phyloP scores from a whole-genome alignment of 1,284 basidiomycete genomes.

The Exobasidium rhododendri region DNA sequence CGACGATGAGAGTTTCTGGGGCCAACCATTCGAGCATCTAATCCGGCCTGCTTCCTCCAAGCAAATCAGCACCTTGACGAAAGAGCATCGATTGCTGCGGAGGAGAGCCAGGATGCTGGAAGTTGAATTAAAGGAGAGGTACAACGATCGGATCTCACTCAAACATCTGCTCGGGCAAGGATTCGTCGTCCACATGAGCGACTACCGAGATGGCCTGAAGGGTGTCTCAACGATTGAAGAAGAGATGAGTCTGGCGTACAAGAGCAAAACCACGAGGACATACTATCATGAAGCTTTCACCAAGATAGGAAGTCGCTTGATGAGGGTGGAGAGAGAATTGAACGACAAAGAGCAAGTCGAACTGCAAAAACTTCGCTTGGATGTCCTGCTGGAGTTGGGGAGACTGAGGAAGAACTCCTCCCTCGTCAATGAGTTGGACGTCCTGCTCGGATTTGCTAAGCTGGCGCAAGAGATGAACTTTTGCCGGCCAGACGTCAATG shows the following conservation, averaged over 20 bases:
- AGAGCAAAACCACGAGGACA: conserved; percentile 31
- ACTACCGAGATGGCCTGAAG: conserved; percentile 2
- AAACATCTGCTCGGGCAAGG: conserved; percentile 46
- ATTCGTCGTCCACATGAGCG: conserved; percentile 44
- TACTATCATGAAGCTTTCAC: conserved; percentile 43
- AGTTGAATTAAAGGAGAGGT: conserved; percentile 24
- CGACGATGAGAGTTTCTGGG: conserved; percentile 26
- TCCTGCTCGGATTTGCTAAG: conserved; percentile 75
- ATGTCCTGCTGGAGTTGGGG: conserved; percentile 21
- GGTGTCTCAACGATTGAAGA: conserved; percentile 13
- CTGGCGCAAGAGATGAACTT: conserved; percentile 77
- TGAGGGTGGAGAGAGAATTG: conserved; percentile 28
- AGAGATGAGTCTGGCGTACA: conserved; percentile 33
- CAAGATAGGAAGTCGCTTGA: conserved; percentile 29
- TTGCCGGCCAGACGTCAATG: conserved; percentile 68
- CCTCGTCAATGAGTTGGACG: conserved; percentile 83
- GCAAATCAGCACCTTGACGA: conserved; percentile 24
- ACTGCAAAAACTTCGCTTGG: conserved; percentile 38
- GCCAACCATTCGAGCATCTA: conserved; percentile 47
- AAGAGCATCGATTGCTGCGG: conserved; percentile 28
- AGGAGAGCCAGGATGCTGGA: conserved; percentile 29
- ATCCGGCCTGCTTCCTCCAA: conserved; percentile 42
- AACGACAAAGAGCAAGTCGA: conserved; percentile 28
- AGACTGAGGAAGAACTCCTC: conserved; percentile 68
- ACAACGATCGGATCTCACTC: conserved; percentile 29